phyloP scores from a whole-genome alignment of 306 rosid genomes.

The Abrus pulchellus region DNA sequence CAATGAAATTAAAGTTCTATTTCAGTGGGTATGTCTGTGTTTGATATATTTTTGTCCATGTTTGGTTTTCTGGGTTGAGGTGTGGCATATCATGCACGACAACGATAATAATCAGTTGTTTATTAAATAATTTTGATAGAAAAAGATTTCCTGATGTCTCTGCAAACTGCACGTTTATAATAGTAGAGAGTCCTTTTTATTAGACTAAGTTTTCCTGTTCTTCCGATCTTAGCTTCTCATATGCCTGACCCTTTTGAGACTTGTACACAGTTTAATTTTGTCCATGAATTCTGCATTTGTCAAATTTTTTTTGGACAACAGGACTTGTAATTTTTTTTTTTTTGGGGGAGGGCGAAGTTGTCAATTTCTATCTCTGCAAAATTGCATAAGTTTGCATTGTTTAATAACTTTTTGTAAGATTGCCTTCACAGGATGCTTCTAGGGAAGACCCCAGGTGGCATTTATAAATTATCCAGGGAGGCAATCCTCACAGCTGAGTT shows the following conservation, averaged over 20 bases:
- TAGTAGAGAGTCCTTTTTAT: background rate
- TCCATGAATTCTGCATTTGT: constrained; percentile 35
- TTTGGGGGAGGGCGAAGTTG: constrained; percentile 10
- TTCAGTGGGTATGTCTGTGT: background rate
- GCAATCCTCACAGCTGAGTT: constrained; percentile 78
- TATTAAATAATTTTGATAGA: background rate
- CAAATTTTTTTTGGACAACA: background rate
- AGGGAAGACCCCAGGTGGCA: constrained; percentile 83
- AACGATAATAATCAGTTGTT: background rate
- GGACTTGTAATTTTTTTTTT: constrained; percentile 23
- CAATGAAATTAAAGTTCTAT: constrained; percentile 8
- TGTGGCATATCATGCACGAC: background rate
- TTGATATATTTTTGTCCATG: background rate
- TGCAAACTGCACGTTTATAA: constrained; percentile 7
- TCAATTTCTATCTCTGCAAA: constrained; percentile 24
- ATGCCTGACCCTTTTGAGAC: background rate
- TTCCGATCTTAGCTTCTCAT: constrained; percentile 1
- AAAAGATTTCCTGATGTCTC: background rate
- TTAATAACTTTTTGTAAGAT: constrained; percentile 46
- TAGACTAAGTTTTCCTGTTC: constrained; percentile 22
- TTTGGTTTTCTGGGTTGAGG: constrained; percentile 28
- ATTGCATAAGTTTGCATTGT: constrained; percentile 32
- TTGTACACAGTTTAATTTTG: background rate
- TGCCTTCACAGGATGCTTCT: constrained; percentile 79
- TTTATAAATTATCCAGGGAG: constrained; percentile 90